These are phyloP conservation scores for Stachybotrys echinatus DNA, from an alignment of 2,329 filamentous ascomycete genomes.

Conservation along the genomic window DNA sequence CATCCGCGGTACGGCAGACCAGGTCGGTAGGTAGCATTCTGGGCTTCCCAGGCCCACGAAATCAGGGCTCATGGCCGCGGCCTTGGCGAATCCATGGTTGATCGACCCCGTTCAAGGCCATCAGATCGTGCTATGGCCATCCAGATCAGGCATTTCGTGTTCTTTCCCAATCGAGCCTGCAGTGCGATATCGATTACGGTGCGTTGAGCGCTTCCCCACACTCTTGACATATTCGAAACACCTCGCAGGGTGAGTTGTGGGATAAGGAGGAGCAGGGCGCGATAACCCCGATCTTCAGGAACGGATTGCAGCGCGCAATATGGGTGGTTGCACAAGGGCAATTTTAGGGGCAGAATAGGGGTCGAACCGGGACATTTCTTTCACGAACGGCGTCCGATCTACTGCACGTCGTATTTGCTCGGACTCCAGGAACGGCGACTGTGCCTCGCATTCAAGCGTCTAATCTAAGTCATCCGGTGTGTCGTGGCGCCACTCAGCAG, in stretches of 20 bases:
- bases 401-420: not conserved
- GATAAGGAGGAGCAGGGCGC: too few species aligned
- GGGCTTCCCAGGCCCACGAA: not conserved
- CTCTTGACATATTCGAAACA: too few species aligned
- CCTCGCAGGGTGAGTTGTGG: not conserved
- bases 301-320: not conserved
- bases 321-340: not conserved
- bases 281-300: not conserved
- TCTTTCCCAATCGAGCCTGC: not conserved
- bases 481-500: not conserved
- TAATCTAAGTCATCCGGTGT: not conserved
- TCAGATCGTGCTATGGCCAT: not conserved
- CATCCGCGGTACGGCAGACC: not conserved
- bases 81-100: not conserved
- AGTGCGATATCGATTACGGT: not conserved
- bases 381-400: not conserved
- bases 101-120: not conserved
- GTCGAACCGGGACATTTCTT: not conserved
- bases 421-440: not conserved
- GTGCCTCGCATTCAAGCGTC: not conserved
- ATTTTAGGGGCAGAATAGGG: not conserved
- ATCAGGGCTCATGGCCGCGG: conserved; percentile 1
- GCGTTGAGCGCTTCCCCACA: too few species aligned
- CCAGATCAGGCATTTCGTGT: not conserved
- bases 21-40: not conserved